Base-by-base conservation (phyloP, 129 eudicot species). In the Arctium minus region DNA sequence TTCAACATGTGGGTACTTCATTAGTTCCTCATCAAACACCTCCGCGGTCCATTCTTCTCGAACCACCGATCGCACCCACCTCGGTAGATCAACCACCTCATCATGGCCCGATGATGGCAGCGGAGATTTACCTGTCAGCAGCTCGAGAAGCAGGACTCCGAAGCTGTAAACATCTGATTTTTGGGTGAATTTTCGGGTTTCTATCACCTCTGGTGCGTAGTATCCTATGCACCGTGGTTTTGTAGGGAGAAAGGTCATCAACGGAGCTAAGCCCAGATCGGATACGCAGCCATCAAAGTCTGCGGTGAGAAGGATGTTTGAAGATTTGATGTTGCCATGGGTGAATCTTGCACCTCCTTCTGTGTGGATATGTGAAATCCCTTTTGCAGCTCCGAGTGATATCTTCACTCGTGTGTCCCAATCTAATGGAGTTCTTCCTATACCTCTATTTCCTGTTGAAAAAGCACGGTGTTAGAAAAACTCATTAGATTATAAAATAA, bases 21-120 rank as follows among this genome's bases (percentile, higher is more conserved):
- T 87, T 7, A 94, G 85, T 74, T 94, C 97, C 64, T 78, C 93
- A 74, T 94, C 98, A 77, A 94, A 94, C 15, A 94, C 98, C 73
- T 94, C 98, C 0, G 98, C 97, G 4, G 98, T 94, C 98, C 98
- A 94, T 42, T 94, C 98, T 83, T 94, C 98, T 64, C 97, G 77
- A 3, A 94, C 98, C 39, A 94, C 98, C 1, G 98, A 92, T 37
- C 91, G 87, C 17, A 94, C 98, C 98, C 99, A 95, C 75, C 99
- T 88, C 6, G 97, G 97, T 17, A 95, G 84, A 80, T 92, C 97
- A 31, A 94, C 88, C 46, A 88, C 88, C 67, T 94, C 97, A 29
- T 90, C 92, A 71, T 88, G 89, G 1, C 86, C 87, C 3, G 91
- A 79, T 33, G 88, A 72, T 5, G 83, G 92, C 31, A 91, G 73